Evolutionary conservation across 495 filamentous ascomycete species (phyloP).

Genomic region (Podospora australis): DNA sequence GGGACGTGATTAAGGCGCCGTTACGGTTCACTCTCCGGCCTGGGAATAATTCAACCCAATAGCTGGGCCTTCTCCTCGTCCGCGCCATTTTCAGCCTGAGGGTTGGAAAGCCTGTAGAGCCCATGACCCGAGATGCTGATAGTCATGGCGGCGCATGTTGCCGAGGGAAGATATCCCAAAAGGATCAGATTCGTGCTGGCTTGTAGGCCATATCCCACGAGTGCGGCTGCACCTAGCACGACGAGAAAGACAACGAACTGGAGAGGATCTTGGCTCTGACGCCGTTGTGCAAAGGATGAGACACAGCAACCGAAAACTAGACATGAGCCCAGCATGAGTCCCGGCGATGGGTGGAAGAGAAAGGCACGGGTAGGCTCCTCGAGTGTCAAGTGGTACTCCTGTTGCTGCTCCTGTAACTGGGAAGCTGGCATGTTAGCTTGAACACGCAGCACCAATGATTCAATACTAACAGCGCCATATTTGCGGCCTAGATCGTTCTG

Average conservation of each 20-base stretch:
- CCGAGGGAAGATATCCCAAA: slow-evolving; percentile 38
- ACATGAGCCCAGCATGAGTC: slow-evolving; percentile 38
- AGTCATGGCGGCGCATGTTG: slow-evolving; percentile 36
- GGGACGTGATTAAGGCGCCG: too few relatives aligned
- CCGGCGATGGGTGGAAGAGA: slow-evolving; percentile 27
- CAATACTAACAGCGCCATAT: slow-evolving; percentile 10
- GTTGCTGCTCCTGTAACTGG: slow-evolving; percentile 5
- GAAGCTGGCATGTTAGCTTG: slow-evolving; percentile 6
- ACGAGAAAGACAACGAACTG: slow-evolving; percentile 34
- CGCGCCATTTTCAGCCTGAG: not conserved
- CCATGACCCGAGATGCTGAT: slow-evolving; percentile 24
- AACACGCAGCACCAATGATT: too few relatives aligned
- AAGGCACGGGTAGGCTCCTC: slow-evolving; percentile 11
- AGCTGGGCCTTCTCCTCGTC: slow-evolving; percentile 16
- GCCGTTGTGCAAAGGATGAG: slow-evolving; percentile 38
- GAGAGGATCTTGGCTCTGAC: slow-evolving; percentile 33
- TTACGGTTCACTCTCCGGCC: too few relatives aligned
- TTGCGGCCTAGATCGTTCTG: slow-evolving; percentile 8
- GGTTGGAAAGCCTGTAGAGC: slow-evolving; percentile 9
- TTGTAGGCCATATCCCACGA: slow-evolving; percentile 25
- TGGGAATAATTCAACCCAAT: slow-evolving; percentile 8
- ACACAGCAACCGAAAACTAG: slow-evolving; percentile 40
- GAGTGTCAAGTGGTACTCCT: too few relatives aligned
- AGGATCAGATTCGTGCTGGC: slow-evolving; percentile 34
- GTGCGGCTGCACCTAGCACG: slow-evolving; percentile 24